Base-by-base conservation (phyloP, 2,329 filamentous ascomycete genomes). In the Thielaviopsis ethacetica region DNA sequence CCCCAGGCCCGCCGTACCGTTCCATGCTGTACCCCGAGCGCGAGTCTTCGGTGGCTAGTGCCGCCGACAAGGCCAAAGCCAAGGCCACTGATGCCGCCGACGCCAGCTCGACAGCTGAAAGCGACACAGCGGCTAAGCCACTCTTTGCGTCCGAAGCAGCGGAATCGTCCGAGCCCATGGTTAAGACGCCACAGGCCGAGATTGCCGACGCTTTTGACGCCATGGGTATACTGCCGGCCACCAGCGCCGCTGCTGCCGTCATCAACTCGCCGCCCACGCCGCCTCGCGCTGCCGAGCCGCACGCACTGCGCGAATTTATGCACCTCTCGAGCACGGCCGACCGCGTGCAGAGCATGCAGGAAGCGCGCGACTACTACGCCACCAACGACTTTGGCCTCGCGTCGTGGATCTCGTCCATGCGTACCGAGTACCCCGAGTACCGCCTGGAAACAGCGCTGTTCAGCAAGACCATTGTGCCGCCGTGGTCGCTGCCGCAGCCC, bases 361-460 rank as follows among this genome's bases (percentile, higher is more conserved):
- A 61, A 57, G 47, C 38, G 30, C 19, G 59, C 34, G 44, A 56
- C 19, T 61, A 57, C 34, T 61, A 61, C 47, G 17, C 19, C 21
- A 47, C 38, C 10, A 21, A 9, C 49, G 51, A 58, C 1, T 52
- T 38, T 51, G 59, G 59, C 9, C 24, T 61, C 27, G 54, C 56
- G n/a, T n/a, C 41, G 19, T 61, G 59, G 59, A 13, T 61, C 4
- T 53, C 56, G 9, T 41, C 51, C 26, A 61, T 61, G 59, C 47
- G 54, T 13, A 24, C 56, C 13, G 70, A 75, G 62, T 69, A 76
- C 58, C 72, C 76, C 0, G 79, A 82, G 62, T 73, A 80, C 61
- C 68, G 71, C 30, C 69, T 73, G 34, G 70, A 67, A 5, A 68
- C 67, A 15, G 58, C 66, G 5, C 67, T 68, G 2, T 70, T 71